These are phyloP conservation scores for Pichia sp. DNA, from an alignment of 1,139 yeast species.

Conservation along the genomic window DNA sequence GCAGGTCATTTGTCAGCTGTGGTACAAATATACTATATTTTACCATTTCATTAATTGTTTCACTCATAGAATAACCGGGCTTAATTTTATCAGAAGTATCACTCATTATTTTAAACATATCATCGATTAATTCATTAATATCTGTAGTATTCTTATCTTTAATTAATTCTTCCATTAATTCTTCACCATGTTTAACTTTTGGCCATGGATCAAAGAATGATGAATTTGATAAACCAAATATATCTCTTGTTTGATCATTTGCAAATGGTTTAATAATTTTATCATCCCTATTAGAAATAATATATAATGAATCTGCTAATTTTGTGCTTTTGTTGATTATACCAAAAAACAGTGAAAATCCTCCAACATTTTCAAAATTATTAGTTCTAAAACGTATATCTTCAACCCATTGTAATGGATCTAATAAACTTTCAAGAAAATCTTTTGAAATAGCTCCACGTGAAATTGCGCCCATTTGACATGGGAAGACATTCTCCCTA, in stretches of 20 bases:
- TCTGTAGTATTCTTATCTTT: not conserved
- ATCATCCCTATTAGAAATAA: conserved; percentile 42
- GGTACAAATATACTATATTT: conserved; percentile 68
- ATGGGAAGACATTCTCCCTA: conserved; percentile 36
- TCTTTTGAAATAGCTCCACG: conserved; percentile 66
- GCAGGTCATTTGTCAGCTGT: conserved; percentile 34
- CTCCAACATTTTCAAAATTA: conserved; percentile 55
- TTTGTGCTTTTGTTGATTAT: conserved; percentile 19
- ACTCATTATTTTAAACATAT: conserved; percentile 50
- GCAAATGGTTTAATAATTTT: conserved; percentile 29
- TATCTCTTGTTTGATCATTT: conserved; percentile 20
- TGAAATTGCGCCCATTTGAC: conserved; percentile 42
- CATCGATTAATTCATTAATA: not conserved
- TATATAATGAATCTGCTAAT: conserved; percentile 35
- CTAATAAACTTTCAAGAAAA: conserved; percentile 38
- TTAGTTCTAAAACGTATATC: conserved; percentile 32
- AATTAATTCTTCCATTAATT: conserved; percentile 32
- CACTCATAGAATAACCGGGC: not conserved
- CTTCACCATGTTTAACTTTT: conserved; percentile 53
- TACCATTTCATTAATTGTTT: conserved; percentile 26
- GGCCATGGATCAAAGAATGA: conserved; percentile 63
- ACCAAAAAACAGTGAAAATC: conserved; percentile 80
- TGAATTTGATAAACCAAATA: conserved; percentile 60
- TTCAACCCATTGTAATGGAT: conserved; percentile 43
- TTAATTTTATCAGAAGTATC: conserved; percentile 17